A percentile compares a stretch with the other conserved stretches of the same genome.
Evolutionary conservation across 2,329 filamentous ascomycete genomes (phyloP).

Genomic region (Samsoniella hepiali): DNA sequence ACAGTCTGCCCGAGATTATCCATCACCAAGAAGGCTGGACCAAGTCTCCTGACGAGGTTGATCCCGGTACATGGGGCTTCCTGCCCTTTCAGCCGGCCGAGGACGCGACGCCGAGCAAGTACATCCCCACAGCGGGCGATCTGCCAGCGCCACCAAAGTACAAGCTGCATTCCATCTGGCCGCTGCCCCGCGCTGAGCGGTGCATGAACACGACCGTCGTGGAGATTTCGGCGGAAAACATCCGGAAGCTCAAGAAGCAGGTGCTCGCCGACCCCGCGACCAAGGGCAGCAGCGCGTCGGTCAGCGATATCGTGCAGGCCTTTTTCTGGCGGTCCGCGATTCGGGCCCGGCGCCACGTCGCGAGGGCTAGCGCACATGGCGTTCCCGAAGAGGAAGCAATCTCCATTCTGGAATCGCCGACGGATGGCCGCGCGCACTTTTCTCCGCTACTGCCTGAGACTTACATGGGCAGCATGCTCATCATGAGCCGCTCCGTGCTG

Average conservation of each 20-base stretch:
- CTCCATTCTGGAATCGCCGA: constrained; percentile 35
- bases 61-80: constrained; percentile 28
- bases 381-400: constrained; percentile 23
- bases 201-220: constrained; percentile 31
- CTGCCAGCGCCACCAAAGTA: constrained; percentile 26
- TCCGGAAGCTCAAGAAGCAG: constrained; percentile 30
- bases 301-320: constrained; percentile 39
- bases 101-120: constrained; percentile 1
- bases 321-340: constrained; percentile 39
- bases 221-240: constrained; percentile 30
- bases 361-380: constrained; percentile 23
- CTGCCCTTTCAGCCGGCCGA: constrained; percentile 25
- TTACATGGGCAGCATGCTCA: constrained; percentile 30
- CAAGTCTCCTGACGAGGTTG: constrained; percentile 24
- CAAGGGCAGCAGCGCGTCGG: constrained; percentile 27
- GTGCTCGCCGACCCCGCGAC: constrained; percentile 26
- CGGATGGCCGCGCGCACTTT: constrained; percentile 31
- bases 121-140: background rate
- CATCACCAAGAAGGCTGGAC: constrained; percentile 27
- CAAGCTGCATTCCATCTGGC: constrained; percentile 29
- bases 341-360: constrained; percentile 33
- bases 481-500: constrained; percentile 29
- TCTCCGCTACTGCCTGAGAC: constrained; percentile 28
- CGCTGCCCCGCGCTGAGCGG: constrained; percentile 28
- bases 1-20: constrained; percentile 28